Evolutionary conservation across 1,284 basidiomycete genomes (phyloP).

Genomic region (Violaceomyces palustris): DNA sequence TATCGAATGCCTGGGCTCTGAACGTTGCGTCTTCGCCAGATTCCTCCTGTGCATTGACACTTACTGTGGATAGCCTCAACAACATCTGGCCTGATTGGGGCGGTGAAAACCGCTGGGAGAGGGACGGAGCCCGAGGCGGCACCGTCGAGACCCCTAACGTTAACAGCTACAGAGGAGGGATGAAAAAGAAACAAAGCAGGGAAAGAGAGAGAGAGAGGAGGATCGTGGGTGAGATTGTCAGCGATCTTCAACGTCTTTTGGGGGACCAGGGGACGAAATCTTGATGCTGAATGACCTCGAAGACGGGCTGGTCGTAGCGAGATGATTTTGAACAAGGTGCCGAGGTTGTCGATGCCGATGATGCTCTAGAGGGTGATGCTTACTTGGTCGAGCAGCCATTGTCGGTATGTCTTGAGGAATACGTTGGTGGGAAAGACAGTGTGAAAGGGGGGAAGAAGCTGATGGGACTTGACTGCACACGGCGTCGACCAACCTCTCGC

Average conservation of each 20-base stretch:
- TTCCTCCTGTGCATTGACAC: slow-evolving; percentile 52
- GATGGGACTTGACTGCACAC: no score
- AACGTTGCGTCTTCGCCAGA: neutral
- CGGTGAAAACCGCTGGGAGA: slow-evolving; percentile 93
- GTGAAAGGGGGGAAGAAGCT: no score
- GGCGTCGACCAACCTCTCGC: no score
- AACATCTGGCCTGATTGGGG: slow-evolving; percentile 97
- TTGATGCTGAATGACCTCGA: no score
- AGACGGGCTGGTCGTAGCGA: no score
- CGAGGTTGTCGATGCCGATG: no score
- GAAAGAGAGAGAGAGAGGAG: no score
- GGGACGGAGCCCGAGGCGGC: slow-evolving; percentile 78
- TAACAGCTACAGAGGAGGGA: no score
- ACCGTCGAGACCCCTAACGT: slow-evolving; percentile 55
- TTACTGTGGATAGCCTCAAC: slow-evolving; percentile 97
- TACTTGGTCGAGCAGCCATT: slow-evolving; percentile 46
- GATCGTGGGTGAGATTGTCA: neutral
- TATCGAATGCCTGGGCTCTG: neutral
- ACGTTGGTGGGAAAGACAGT: no score
- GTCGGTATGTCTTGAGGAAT: slow-evolving; percentile 40
- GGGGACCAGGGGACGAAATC: no score
- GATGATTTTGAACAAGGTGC: no score
- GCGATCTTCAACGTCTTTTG: neutral
- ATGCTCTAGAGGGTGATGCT: slow-evolving; percentile 16
- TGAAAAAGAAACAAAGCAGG: slow-evolving; percentile 1